A percentile compares a stretch with the other conserved stretches of the same genome.
These are phyloP conservation scores for Paramecium octaurelia DNA, from an alignment of 73 alveolate species.

Conservation along the genomic window DNA sequence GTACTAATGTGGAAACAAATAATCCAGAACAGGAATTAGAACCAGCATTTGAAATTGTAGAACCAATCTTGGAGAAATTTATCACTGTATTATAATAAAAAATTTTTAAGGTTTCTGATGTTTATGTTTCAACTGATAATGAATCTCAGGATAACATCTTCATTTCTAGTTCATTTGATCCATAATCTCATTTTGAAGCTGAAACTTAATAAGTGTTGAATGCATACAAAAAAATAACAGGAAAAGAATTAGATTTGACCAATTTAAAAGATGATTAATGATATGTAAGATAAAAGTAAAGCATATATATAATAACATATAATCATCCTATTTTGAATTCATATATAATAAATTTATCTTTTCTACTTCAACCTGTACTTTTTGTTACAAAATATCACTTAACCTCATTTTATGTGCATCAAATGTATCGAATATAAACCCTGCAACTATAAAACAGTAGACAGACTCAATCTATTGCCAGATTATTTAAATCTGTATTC, in stretches of 20 bases:
- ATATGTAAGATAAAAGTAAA: background rate
- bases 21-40: conserved; percentile 71
- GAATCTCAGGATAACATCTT: conserved; percentile 68
- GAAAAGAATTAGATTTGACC: conserved; percentile 66
- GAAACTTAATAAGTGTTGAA: conserved; percentile 75
- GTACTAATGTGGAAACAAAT: conserved; percentile 85
- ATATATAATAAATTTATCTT: too few species aligned
- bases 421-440: too few species aligned
- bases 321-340: too few species aligned
- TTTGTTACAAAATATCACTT: too few species aligned
- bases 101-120: conserved; percentile 71
- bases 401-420: too few species aligned
- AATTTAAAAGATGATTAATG: conserved; percentile 50
- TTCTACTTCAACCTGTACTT: too few species aligned
- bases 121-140: conserved; percentile 74
- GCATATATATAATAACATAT: background rate
- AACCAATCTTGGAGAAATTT: conserved; percentile 63
- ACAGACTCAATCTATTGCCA: too few species aligned
- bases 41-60: conserved; percentile 78
- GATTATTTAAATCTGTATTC: too few species aligned
- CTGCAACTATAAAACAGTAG: too few species aligned
- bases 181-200: conserved; percentile 87
- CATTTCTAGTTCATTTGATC: conserved; percentile 80
- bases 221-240: conserved; percentile 71
- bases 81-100: background rate